phyloP scores from a whole-genome alignment of 2,329 filamentous ascomycete species.

The Aspergillus carbonarius region DNA sequence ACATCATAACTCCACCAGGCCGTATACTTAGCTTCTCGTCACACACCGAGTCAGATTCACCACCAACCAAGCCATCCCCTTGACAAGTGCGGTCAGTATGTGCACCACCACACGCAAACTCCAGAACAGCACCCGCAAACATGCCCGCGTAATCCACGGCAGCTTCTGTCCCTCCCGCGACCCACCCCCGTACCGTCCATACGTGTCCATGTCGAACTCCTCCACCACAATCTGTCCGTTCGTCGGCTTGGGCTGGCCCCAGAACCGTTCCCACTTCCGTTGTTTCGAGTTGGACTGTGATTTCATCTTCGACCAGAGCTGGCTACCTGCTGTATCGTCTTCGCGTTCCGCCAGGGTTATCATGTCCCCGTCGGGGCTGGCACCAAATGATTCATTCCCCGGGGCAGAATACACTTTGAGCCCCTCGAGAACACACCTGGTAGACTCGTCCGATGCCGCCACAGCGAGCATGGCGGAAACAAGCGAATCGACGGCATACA shows the following conservation, averaged over 20 bases:
- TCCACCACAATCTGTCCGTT: conserved; percentile 33
- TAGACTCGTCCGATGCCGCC: conserved; percentile 44
- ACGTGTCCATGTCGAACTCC: conserved; percentile 48
- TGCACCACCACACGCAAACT: conserved; percentile 40
- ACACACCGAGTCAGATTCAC: conserved; percentile 40
- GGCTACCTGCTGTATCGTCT: conserved; percentile 40
- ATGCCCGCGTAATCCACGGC: conserved; percentile 35
- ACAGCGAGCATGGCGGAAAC: conserved; percentile 47
- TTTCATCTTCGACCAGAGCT: conserved; percentile 36
- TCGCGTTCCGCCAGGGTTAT: conserved; percentile 45
- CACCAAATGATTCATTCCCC: background rate
- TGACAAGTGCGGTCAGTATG: conserved; percentile 38
- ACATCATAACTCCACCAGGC: too few relatives aligned
- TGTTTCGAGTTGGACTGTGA: conserved; percentile 19
- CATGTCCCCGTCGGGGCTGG: conserved; percentile 30
- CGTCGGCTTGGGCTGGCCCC: conserved; percentile 19
- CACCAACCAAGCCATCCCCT: conserved; percentile 43
- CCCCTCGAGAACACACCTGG: conserved; percentile 38
- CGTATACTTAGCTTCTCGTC: conserved; percentile 41
- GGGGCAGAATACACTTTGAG: conserved; percentile 32
- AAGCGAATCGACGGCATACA: conserved; percentile 50
- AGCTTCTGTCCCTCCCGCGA: conserved; percentile 42
- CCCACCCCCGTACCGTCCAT: conserved; percentile 40
- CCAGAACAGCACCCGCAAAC: conserved; percentile 41
- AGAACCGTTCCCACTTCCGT: conserved; percentile 20